Evolutionary conservation across 2,329 filamentous ascomycete genomes (phyloP).

Genomic region (Aschersonia sp.): DNA sequence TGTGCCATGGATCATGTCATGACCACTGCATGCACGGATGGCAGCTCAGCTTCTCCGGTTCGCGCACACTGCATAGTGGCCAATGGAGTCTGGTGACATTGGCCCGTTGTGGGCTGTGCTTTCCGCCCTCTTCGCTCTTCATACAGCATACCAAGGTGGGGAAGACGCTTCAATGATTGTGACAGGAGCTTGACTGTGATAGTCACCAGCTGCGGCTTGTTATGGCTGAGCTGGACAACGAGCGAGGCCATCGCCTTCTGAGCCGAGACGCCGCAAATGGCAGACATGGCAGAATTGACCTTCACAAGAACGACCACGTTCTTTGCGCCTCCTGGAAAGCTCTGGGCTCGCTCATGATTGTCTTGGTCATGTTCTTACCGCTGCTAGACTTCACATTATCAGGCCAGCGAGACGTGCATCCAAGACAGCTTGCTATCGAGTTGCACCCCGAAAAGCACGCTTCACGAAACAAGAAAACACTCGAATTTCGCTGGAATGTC

Average conservation of each 20-base stretch:
- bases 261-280: neutral
- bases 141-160: no score
- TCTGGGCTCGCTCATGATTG: neutral
- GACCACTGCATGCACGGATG: no score
- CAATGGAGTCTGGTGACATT: no score
- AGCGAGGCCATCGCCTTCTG: conserved; percentile 2
- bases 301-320: no score
- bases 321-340: neutral
- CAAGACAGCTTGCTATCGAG: conserved; percentile 6
- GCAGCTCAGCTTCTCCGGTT: no score
- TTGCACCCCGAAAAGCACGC: conserved; percentile 7
- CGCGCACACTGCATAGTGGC: no score
- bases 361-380: neutral
- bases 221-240: conserved; percentile 1
- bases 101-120: no score
- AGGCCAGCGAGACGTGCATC: neutral
- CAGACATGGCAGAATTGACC: neutral
- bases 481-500: conserved; percentile 9
- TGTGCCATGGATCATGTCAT: no score
- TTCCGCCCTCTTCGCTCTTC: no score
- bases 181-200: neutral
- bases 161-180: no score
- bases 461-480: conserved; percentile 4
- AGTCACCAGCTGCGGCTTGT: neutral
- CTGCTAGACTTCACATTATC: neutral